phyloP scores from a whole-genome alignment of 2,329 filamentous ascomycete genomes.

The Alternaria atra region DNA sequence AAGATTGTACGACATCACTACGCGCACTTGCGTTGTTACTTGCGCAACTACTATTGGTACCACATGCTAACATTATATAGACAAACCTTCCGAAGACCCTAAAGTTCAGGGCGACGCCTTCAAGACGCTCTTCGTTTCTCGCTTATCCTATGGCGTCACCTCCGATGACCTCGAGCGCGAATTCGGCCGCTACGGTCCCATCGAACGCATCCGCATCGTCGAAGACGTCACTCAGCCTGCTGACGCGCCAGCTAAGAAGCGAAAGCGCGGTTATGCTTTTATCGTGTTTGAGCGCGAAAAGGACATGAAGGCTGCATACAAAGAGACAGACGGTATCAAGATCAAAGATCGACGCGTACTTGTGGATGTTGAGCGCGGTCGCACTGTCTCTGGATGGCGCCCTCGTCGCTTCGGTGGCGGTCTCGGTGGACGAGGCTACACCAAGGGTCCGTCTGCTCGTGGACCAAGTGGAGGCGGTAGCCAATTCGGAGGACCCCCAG shows the following conservation, averaged over 20 bases:
- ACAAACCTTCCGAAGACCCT: conserved; percentile 82
- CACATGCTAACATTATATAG: conserved; percentile 56
- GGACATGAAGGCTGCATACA: conserved; percentile 99
- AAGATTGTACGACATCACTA: conserved; percentile 64
- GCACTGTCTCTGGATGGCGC: conserved; percentile 93
- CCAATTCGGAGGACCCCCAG: conserved; percentile 62
- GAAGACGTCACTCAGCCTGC: conserved; percentile 76
- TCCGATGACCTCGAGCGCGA: conserved; percentile 91
- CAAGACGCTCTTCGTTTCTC: conserved; percentile 91
- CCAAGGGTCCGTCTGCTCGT: conserved; percentile 77
- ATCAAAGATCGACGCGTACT: conserved; percentile 93
- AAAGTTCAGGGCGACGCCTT: conserved; percentile 94
- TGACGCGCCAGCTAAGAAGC: conserved; percentile 64
- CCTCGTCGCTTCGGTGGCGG: conserved; percentile 91
- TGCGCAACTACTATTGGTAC: neutral
- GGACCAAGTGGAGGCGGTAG: conserved; percentile 73
- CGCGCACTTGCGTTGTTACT: neutral
- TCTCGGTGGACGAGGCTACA: conserved; percentile 91
- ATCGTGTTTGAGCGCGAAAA: conserved; percentile 96
- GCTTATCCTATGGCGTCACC: conserved; percentile 87
- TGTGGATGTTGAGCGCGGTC: conserved; percentile 94
- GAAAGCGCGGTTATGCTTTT: conserved; percentile 93
- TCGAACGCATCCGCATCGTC: conserved; percentile 92
- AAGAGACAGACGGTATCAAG: conserved; percentile 83
- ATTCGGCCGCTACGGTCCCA: conserved; percentile 91